These are phyloP conservation scores for Macaranga tanarius DNA, from an alignment of 441 rosid genomes.

Conservation along the genomic window DNA sequence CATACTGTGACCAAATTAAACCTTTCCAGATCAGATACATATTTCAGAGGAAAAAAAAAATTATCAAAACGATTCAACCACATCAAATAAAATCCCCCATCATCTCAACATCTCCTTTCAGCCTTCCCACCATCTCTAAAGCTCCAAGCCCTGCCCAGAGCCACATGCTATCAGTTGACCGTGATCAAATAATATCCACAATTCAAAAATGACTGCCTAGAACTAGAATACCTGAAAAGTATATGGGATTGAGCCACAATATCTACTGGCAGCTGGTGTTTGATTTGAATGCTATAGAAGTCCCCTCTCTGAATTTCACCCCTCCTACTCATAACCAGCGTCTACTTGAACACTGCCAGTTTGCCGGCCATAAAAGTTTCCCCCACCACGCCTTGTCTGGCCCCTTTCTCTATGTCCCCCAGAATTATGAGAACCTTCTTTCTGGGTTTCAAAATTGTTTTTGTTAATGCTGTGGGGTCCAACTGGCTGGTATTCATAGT, in stretches of 20 bases:
- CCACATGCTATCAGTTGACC: slow-evolving; percentile 30
- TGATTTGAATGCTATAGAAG: slow-evolving; percentile 20
- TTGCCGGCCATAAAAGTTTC: slow-evolving; percentile 47
- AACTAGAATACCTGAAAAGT: slow-evolving; percentile 36
- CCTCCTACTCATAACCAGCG: slow-evolving; percentile 42
- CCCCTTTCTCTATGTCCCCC: slow-evolving; percentile 67
- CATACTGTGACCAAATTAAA: slow-evolving; percentile 36
- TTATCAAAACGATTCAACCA: slow-evolving; percentile 30
- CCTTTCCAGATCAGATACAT: slow-evolving; percentile 30
- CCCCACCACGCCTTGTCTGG: slow-evolving; percentile 64
- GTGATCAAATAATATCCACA: slow-evolving; percentile 23
- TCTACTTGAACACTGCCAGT: slow-evolving; percentile 45
- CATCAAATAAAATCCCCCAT: slow-evolving; percentile 25
- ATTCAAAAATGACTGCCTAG: slow-evolving; percentile 30
- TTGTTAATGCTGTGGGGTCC: slow-evolving; percentile 49
- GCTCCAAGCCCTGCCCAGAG: slow-evolving; percentile 45
- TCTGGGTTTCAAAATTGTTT: slow-evolving; percentile 43
- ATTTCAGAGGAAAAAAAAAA: slow-evolving; percentile 10
- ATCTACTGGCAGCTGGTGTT: slow-evolving; percentile 15
- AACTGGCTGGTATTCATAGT: slow-evolving; percentile 83
- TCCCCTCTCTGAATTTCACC: slow-evolving; percentile 24
- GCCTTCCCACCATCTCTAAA: slow-evolving; percentile 25
- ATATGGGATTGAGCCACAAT: slow-evolving; percentile 23
- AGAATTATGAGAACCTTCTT: slow-evolving; percentile 55
- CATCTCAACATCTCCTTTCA: slow-evolving; percentile 13